Percentiles rank a stretch among this genome's conserved stretches.
These are phyloP conservation scores for Cladorrhinum sp. DNA, from an alignment of 2,329 filamentous ascomycete species.

Conservation along the genomic window DNA sequence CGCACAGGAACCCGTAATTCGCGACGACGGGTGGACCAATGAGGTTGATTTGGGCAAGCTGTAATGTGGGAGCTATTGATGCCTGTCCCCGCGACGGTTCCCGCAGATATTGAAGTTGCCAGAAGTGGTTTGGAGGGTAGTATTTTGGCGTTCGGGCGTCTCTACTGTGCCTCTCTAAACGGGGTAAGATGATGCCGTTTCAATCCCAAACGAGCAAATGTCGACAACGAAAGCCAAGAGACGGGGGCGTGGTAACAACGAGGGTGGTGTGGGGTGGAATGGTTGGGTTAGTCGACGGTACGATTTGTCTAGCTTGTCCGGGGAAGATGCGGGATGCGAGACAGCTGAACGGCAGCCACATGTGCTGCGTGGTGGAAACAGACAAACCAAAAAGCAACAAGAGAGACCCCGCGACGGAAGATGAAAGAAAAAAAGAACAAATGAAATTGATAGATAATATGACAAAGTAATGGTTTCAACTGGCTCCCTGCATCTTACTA, in stretches of 20 bases:
- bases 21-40: not conserved
- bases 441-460: not conserved
- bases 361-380: not conserved
- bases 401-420: not conserved
- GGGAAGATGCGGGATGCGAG: slow-evolving; percentile 17
- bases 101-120: not conserved
- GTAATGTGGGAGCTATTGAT: slow-evolving; percentile 6
- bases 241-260: slow-evolving; percentile 7
- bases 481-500: not conserved
- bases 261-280: slow-evolving; percentile 2
- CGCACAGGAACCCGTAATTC: not conserved
- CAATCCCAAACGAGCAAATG: not conserved
- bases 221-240: not conserved
- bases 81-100: slow-evolving; percentile 15
- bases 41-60: not conserved
- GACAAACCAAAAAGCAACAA: not conserved
- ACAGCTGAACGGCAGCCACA: slow-evolving; percentile 24
- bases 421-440: not conserved
- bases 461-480: not conserved
- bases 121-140: not conserved
- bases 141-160: not conserved
- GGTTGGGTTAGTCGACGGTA: slow-evolving; percentile 2
- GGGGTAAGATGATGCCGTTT: not conserved
- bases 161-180: too few relatives aligned
- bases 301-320: slow-evolving; percentile 21